Evolutionary conservation across 345 rosid genomes (phyloP).

Genomic region (Ceriops decandra): DNA sequence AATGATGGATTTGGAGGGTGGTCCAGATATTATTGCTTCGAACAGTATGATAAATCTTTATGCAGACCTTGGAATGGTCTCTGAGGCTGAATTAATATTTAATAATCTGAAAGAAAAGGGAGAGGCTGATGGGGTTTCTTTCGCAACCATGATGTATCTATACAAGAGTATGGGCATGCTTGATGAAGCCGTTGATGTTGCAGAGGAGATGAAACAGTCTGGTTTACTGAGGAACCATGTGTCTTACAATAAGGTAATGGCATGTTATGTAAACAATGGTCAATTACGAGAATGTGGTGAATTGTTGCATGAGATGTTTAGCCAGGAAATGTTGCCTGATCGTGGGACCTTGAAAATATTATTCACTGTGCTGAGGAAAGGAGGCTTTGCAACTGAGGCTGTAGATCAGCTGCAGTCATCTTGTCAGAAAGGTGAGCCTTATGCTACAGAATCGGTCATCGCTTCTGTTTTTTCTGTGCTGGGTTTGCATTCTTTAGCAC

Average conservation of each 20-base stretch:
- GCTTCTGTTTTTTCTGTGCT: slow-evolving; percentile 59
- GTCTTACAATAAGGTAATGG: slow-evolving; percentile 72
- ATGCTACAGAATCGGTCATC: slow-evolving; percentile 55
- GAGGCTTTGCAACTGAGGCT: slow-evolving; percentile 65
- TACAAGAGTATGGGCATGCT: slow-evolving; percentile 85
- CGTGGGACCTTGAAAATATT: slow-evolving; percentile 56
- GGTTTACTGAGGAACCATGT: slow-evolving; percentile 53
- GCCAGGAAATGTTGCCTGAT: slow-evolving; percentile 57
- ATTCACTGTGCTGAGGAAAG: slow-evolving; percentile 67
- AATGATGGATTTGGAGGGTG: slow-evolving; percentile 60
- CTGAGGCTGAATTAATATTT: slow-evolving; percentile 68
- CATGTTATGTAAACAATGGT: slow-evolving; percentile 64
- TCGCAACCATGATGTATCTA: slow-evolving; percentile 73
- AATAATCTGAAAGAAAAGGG: slow-evolving; percentile 51
- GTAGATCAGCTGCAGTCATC: slow-evolving; percentile 65
- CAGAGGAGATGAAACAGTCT: slow-evolving; percentile 77
- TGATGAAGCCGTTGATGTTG: slow-evolving; percentile 73
- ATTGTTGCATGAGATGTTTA: slow-evolving; percentile 67
- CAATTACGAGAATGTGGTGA: slow-evolving; percentile 67
- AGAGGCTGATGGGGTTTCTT: slow-evolving; percentile 61
- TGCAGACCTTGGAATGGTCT: slow-evolving; percentile 69
- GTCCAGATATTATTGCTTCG: slow-evolving; percentile 69
- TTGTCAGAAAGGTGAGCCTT: slow-evolving; percentile 60
- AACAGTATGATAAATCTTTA: slow-evolving; percentile 73
- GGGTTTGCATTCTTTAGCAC: slow-evolving; percentile 60